phyloP scores from a whole-genome alignment of 805 yeast species.

The Spencermartinsiella europaea region DNA sequence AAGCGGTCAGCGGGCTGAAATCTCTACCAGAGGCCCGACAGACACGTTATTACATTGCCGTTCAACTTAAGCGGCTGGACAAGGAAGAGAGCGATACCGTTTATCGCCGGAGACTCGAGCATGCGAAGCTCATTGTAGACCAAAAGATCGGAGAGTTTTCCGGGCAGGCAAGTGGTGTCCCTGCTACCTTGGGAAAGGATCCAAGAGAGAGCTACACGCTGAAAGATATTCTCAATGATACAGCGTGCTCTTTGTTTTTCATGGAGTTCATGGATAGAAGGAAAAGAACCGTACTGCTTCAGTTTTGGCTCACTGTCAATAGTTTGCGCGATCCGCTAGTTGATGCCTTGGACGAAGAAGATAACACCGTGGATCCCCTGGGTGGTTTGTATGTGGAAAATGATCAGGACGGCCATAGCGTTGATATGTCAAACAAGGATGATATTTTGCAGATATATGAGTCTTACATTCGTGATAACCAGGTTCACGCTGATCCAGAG shows the following conservation, averaged over 20 bases:
- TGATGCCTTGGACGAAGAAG: constrained; percentile 17
- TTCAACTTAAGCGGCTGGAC: constrained; percentile 42
- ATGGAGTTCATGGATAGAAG: constrained; percentile 53
- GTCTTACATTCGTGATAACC: constrained; percentile 35
- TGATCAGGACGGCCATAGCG: constrained; percentile 26
- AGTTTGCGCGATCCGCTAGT: constrained; percentile 63
- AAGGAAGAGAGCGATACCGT: constrained; percentile 30
- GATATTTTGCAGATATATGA: constrained; percentile 50
- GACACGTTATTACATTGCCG: constrained; percentile 41
- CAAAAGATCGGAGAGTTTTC: constrained; percentile 27
- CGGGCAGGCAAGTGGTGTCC: constrained; percentile 7
- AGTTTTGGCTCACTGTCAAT: constrained; percentile 65
- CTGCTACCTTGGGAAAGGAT: constrained; percentile 12
- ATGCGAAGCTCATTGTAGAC: constrained; percentile 32
- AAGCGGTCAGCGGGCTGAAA: constrained; percentile 31
- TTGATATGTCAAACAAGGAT: constrained; percentile 40
- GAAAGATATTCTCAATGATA: constrained; percentile 43
- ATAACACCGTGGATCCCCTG: constrained; percentile 21
- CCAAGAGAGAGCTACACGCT: constrained; percentile 33
- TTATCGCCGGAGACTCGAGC: constrained; percentile 31
- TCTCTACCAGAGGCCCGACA: constrained; percentile 45
- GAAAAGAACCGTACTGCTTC: constrained; percentile 42
- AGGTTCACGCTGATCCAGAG: neutral
- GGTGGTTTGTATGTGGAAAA: constrained; percentile 22
- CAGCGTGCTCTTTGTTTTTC: constrained; percentile 44